Conservation (phyloP, 2,329 filamentous ascomycete genomes). For the Colletotrichum sp. region DNA sequence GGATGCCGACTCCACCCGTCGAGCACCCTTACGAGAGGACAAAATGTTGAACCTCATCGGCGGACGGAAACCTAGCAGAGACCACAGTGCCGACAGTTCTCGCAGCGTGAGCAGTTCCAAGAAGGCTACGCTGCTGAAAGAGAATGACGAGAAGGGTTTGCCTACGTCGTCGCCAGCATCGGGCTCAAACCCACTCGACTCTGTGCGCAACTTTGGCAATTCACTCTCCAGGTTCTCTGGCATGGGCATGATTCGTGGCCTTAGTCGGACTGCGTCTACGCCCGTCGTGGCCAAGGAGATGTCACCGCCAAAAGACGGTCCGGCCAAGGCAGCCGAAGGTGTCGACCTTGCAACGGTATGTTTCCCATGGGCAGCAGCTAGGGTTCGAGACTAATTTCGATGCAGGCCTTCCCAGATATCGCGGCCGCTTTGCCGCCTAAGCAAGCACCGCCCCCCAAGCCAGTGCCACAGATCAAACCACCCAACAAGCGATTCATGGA, state of each 20-base stretch:
- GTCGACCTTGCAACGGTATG: slow-evolving; percentile 64
- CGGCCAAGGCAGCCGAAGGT: slow-evolving; percentile 47
- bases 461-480: slow-evolving; percentile 63
- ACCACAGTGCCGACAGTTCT: slow-evolving; percentile 78
- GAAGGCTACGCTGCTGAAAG: slow-evolving; percentile 56
- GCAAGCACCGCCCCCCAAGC: slow-evolving; percentile 60
- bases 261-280: slow-evolving; percentile 64
- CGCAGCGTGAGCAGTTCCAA: slow-evolving; percentile 67
- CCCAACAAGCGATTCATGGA: slow-evolving; percentile 78
- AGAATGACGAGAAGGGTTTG: slow-evolving; percentile 42
- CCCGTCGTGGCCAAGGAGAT: slow-evolving; percentile 31
- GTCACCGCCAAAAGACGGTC: slow-evolving; percentile 29
- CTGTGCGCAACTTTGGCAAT: slow-evolving; percentile 80
- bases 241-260: slow-evolving; percentile 77
- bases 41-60: slow-evolving; percentile 74
- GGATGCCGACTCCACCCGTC: slow-evolving; percentile 35
- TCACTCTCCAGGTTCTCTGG: slow-evolving; percentile 79
- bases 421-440: slow-evolving; percentile 61
- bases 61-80: slow-evolving; percentile 66
- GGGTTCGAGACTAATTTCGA: not conserved
- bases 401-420: slow-evolving; percentile 66
- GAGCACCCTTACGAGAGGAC: slow-evolving; percentile 55
- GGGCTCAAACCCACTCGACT: slow-evolving; percentile 61
- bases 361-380: not conserved
- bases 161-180: slow-evolving; percentile 18